Evolutionary conservation across 257 asterid species (phyloP).

Genomic region (Paulownia fortunei): DNA sequence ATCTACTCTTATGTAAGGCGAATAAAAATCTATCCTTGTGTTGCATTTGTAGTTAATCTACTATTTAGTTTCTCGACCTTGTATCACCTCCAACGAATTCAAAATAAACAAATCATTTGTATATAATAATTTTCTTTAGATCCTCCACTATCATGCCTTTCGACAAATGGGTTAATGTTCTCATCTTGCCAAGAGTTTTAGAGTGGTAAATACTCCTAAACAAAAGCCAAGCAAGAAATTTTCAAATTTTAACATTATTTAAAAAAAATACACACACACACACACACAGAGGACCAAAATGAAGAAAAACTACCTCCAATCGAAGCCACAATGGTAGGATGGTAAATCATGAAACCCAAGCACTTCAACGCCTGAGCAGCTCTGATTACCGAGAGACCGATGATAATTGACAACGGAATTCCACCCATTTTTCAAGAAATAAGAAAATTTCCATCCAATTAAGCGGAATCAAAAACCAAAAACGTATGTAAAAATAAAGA

Average conservation of each 20-base stretch:
- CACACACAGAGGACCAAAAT: background rate
- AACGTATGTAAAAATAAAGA: background rate
- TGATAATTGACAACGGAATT: background rate
- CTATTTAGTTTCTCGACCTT: background rate
- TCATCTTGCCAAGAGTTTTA: background rate
- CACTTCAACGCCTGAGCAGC: conserved; percentile 87
- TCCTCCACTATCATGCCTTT: background rate
- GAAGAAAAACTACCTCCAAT: conserved; percentile 53
- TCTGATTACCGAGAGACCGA: conserved; percentile 38
- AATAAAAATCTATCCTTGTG: background rate
- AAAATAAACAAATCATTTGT: background rate
- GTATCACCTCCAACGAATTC: background rate
- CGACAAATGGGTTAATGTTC: background rate
- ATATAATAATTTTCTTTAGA: background rate
- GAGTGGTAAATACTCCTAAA: background rate
- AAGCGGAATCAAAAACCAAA: background rate
- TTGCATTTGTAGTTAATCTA: background rate
- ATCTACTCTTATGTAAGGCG: background rate
- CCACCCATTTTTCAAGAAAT: background rate
- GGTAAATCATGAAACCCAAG: conserved; percentile 88
- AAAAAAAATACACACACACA: background rate
- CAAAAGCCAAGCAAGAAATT: background rate
- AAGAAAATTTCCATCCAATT: background rate
- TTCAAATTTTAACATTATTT: background rate
- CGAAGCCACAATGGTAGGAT: conserved; percentile 59